Evolutionary conservation across 805 yeast genomes (phyloP).

Genomic region (Saturnispora halmiae): DNA sequence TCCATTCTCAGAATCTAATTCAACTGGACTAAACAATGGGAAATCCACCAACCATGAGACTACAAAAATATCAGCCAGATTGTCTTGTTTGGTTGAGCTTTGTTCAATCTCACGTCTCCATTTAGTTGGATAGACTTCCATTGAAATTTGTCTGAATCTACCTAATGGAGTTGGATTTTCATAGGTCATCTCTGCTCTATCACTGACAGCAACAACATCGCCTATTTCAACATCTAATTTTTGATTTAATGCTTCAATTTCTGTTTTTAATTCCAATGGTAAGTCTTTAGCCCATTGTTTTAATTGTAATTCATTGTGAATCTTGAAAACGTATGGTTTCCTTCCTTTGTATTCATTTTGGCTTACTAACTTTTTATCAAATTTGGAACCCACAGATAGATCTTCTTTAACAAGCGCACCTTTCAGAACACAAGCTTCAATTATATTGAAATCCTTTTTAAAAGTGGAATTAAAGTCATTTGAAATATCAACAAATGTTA

Average conservation of each 20-base stretch:
- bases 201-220: conserved; percentile 70
- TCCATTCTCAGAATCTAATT: conserved; percentile 22
- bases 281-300: conserved; percentile 35
- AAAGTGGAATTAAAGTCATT: conserved; percentile 28
- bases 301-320: conserved; percentile 34
- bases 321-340: conserved; percentile 48
- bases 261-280: conserved; percentile 12
- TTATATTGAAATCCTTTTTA: conserved; percentile 46
- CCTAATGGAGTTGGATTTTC: conserved; percentile 97
- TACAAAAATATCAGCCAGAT: conserved; percentile 36
- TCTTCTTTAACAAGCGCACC: conserved; percentile 31
- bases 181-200: conserved; percentile 59
- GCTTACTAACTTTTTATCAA: conserved; percentile 26
- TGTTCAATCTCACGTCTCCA: conserved; percentile 35
- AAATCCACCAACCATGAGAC: conserved; percentile 87
- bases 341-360: conserved; percentile 42
- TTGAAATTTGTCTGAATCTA: conserved; percentile 65
- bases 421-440: conserved; percentile 64
- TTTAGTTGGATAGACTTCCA: conserved; percentile 41
- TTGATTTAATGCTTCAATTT: conserved; percentile 20
- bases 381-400: conserved; percentile 12
- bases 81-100: conserved; percentile 15
- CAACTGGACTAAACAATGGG: conserved; percentile 81
- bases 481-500: conserved; percentile 44
- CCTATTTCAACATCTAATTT: conserved; percentile 45